Base-by-base conservation (phyloP, 1,284 basidiomycete genomes). In the Cutaneotrichosporon cutaneum region DNA sequence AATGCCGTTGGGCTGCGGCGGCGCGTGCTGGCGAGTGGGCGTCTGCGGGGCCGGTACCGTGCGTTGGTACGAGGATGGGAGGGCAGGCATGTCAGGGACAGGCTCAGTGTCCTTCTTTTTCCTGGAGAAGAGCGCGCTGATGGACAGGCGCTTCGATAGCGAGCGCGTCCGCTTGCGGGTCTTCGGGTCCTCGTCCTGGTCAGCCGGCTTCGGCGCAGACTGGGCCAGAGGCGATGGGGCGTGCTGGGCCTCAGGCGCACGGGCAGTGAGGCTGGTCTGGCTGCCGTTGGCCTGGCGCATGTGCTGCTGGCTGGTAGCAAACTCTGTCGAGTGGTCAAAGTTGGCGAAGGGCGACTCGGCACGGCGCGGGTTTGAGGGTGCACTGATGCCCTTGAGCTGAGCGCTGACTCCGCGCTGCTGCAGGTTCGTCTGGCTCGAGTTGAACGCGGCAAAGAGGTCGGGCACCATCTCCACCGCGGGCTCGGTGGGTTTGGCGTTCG, bases 361-460 rank as follows among this genome's bases (percentile, higher is more conserved):
- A 3, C 48, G 48, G 24, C 14, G 48, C 18, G 48, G 26, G 18
- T 51, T 51, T 14, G 48, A 27, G 14, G 48, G 48, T 3, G 27
- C 27, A 9, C 48, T 32, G 18, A 32, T 51, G 18, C 48, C 27
- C 33, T 36, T 54, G 52, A 54, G 52, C 35, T 54, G 52, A 9
- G 21, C 52, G 22, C 30, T 54, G 21, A 54, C 35, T 8, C 52
- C 52, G 10, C 52, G 33, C 10, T 24, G 52, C 33, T 36, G 52
- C 10, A 54, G 35, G 22, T 50, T 21, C 32, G 33, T 24, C 27
- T 56, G 39, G 55, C 54, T 59, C 27, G 60, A 44, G 44, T 61
- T 56, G 55, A 65, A 65, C 8, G 64, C 64, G 33, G 64, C 60
- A 33, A 65, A 59, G 4, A 65, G 54, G 36, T 65, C 64, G 24